Conservation (phyloP, 345 rosid genomes). For the Trapa bicornis region DNA sequence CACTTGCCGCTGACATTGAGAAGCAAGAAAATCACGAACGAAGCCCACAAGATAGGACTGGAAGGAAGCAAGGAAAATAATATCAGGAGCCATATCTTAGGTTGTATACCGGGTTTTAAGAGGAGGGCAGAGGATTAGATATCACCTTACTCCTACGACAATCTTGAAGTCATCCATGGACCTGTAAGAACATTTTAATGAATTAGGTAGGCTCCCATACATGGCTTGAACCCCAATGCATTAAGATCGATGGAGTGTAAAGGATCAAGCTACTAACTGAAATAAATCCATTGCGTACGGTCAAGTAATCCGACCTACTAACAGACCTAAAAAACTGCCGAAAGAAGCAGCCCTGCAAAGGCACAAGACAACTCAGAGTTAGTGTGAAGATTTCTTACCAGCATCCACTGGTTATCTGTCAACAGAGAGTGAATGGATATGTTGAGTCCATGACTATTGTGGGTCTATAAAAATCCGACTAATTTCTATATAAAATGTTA, state of each 20-base stretch:
- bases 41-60: conserved; percentile 85
- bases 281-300: conserved; percentile 77
- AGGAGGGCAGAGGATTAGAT: not conserved
- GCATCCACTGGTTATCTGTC: too few species aligned
- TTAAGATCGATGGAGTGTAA: too few species aligned
- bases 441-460: too few species aligned
- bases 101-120: not conserved
- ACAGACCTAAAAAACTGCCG: conserved; percentile 86
- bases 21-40: conserved; percentile 77
- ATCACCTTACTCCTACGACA: conserved; percentile 77
- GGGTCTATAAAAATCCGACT: too few species aligned
- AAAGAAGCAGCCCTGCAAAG: conserved; percentile 78
- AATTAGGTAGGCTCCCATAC: not conserved
- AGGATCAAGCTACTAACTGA: too few species aligned
- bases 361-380: not conserved
- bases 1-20: conserved; percentile 60
- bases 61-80: conserved; percentile 4
- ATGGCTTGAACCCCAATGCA: too few species aligned
- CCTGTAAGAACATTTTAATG: conserved; percentile 27
- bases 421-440: too few species aligned
- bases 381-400: not conserved
- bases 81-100: not conserved
- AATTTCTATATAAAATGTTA: too few species aligned
- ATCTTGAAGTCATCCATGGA: conserved; percentile 83
- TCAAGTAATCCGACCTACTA: conserved; percentile 67